phyloP scores from a whole-genome alignment of 2,329 filamentous ascomycete species.

The Cladorrhinum sp. region DNA sequence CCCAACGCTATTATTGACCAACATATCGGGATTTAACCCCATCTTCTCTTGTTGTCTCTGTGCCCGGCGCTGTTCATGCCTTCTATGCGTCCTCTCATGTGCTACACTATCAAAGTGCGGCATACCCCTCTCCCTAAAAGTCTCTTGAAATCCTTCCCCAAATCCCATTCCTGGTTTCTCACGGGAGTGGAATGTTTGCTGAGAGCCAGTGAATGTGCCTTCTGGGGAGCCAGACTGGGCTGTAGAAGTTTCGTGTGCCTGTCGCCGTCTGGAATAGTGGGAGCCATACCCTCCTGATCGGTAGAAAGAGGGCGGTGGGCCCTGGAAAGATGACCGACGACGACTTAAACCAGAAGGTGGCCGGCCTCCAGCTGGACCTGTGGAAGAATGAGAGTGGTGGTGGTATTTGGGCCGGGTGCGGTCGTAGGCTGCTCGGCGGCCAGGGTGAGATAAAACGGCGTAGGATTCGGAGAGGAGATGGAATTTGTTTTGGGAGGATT shows the following conservation, averaged over 20 bases:
- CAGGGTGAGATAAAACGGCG: constrained; percentile 65
- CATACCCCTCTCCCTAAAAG: constrained; percentile 42
- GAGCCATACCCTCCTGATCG: constrained; percentile 73
- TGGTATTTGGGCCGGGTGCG: constrained; percentile 44
- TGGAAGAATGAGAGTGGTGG: constrained; percentile 30
- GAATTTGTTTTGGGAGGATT: constrained; percentile 45
- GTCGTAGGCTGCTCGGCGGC: constrained; percentile 80
- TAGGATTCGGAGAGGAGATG: constrained; percentile 84
- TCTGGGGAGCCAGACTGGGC: constrained; percentile 7
- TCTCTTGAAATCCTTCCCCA: constrained; percentile 45
- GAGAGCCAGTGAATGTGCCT: not conserved
- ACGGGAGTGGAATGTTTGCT: constrained; percentile 23
- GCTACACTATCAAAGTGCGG: constrained; percentile 74
- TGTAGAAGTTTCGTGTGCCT: constrained; percentile 47
- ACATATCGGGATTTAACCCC: constrained; percentile 24
- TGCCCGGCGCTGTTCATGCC: constrained; percentile 42
- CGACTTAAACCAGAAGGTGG: constrained; percentile 78
- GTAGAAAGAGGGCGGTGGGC: constrained; percentile 88
- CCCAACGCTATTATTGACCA: constrained; percentile 38
- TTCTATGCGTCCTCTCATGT: constrained; percentile 61
- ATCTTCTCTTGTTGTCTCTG: constrained; percentile 30
- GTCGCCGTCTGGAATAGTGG: constrained; percentile 56
- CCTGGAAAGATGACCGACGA: constrained; percentile 71
- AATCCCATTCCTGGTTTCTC: constrained; percentile 54
- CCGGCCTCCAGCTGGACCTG: constrained; percentile 65